Evolutionary conservation across 2,329 filamentous ascomycete genomes (phyloP), one percentile per base, ranked within the genome.

Genomic region (Talaromyces verruculosus): DNA sequence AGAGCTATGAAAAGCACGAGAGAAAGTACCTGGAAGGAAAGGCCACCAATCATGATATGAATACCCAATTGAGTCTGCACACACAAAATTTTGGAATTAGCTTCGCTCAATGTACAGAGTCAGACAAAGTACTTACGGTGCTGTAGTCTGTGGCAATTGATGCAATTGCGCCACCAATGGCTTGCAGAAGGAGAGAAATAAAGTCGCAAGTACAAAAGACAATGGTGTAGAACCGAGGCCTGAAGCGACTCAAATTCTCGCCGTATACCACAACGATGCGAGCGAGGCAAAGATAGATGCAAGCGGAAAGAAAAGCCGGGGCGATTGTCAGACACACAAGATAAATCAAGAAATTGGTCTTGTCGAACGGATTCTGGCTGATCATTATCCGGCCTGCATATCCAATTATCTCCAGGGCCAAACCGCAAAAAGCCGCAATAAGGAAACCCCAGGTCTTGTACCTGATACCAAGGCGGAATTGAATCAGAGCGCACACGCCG

Each of bases 1-100:
- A 62, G 60, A 22, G 25, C 43, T 10, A 62, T 62, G 41, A 62
- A 62, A 13, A 62, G 41, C 7, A 49, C 60, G 5, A 62, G 41
- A 8, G 60, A 62, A 35, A 33, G n/a, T 3, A 62, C 60, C 41
- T 62, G 60, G 30, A 28, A 30, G 30, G 60, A 28, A 10, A 62
- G 60, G 22, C 60, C 60, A 5, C 25, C 60, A 13, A 62, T 62
- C 60, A 62, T 62, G 28, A 62, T 62, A 62, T 62, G 13, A 47
- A 62, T 33, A 35, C 60, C 60, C 28, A 33, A n/a, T 22, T 62
- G 60, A 51, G 60, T 22, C 43, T 47, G 15, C 8, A 8, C 43
- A 13, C 43, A 2, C 19, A 47, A 3, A 39, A 22, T 25, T 11
- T 11, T 47, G 19, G 19, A 13, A 25, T 47, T 25, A 47, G 43